Conservation (phyloP, 1,284 basidiomycete genomes). For the Apiotrichum akiyoshidainum region DNA sequence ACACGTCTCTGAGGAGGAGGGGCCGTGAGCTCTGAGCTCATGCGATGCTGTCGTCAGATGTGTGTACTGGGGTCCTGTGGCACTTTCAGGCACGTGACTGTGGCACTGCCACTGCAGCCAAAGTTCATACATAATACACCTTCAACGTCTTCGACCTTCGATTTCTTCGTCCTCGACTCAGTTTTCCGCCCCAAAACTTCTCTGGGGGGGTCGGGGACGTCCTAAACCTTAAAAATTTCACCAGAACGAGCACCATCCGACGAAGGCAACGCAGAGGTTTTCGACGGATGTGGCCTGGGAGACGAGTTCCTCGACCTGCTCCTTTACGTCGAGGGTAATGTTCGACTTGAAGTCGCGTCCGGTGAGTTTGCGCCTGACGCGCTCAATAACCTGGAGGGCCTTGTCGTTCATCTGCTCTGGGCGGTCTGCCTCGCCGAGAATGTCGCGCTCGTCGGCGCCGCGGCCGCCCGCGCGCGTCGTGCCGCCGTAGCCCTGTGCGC, state of each 20-base stretch:
- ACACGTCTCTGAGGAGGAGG: no score
- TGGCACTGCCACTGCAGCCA: no score
- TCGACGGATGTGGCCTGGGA: slow-evolving; percentile 84
- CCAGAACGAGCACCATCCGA: slow-evolving; percentile 72
- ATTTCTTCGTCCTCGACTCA: no score
- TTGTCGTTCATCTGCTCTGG: slow-evolving; percentile 87
- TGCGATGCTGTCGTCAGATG: no score
- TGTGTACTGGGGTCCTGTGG: no score
- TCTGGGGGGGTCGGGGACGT: no score
- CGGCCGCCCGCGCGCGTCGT: slow-evolving; percentile 12
- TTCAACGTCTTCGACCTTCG: no score
- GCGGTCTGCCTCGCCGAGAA: slow-evolving; percentile 45
- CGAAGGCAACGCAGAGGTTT: slow-evolving; percentile 92
- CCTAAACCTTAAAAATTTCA: no score
- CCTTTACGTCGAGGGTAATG: slow-evolving; percentile 64
- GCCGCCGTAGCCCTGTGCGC: slow-evolving; percentile 12
- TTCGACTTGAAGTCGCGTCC: slow-evolving; percentile 89
- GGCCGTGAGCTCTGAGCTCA: no score
- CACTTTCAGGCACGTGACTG: no score
- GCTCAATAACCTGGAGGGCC: slow-evolving; percentile 84
- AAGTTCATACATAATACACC: no score
- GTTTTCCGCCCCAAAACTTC: no score
- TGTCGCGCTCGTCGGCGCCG: slow-evolving; percentile 51
- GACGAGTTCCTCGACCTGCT: slow-evolving; percentile 87
- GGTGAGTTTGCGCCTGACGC: slow-evolving; percentile 91